phyloP scores from a whole-genome alignment of 2,329 filamentous ascomycete species.

The Acrocalymma vagum region DNA sequence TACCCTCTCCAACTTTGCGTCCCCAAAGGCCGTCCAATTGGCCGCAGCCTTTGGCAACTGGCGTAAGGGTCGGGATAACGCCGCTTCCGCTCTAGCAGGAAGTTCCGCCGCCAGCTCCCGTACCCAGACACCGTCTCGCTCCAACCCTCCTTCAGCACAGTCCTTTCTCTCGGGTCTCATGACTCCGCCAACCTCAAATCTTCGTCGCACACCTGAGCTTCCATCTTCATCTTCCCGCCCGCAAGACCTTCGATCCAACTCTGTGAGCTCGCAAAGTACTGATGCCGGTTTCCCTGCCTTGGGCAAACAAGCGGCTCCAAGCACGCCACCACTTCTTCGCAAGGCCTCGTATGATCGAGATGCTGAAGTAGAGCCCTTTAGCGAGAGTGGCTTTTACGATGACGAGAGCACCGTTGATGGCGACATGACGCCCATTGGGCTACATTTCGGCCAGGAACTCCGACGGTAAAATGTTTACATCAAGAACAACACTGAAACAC shows the following conservation, averaged over 20 bases:
- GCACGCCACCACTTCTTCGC: slow-evolving; percentile 64
- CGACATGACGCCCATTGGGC: slow-evolving; percentile 39
- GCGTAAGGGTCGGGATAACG: slow-evolving; percentile 71
- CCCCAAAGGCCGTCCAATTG: slow-evolving; percentile 85
- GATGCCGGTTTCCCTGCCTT: slow-evolving; percentile 42
- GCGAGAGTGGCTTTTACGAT: slow-evolving; percentile 57
- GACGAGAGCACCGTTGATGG: slow-evolving; percentile 58
- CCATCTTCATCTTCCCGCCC: slow-evolving; percentile 40
- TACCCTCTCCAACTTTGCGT: slow-evolving; percentile 77
- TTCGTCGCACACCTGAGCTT: slow-evolving; percentile 68
- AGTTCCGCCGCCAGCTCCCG: slow-evolving; percentile 38
- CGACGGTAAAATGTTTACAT: slow-evolving; percentile 6
- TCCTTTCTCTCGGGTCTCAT: slow-evolving; percentile 80
- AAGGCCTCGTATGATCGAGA: slow-evolving; percentile 67
- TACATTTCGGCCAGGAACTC: slow-evolving; percentile 43
- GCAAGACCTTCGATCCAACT: slow-evolving; percentile 34
- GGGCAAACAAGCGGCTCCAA: slow-evolving; percentile 37
- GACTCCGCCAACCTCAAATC: slow-evolving; percentile 83
- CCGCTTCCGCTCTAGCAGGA: slow-evolving; percentile 55
- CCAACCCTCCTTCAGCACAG: slow-evolving; percentile 59
- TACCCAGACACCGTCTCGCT: slow-evolving; percentile 43
- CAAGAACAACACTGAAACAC: slow-evolving; percentile 3
- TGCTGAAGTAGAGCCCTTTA: slow-evolving; percentile 61
- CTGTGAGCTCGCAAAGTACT: slow-evolving; percentile 36
- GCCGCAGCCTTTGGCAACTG: slow-evolving; percentile 98